A percentile compares a stretch with the other conserved stretches of the same genome.
Conservation (phyloP, 495 filamentous ascomycete species). For the Neurospora sublineolata region DNA sequence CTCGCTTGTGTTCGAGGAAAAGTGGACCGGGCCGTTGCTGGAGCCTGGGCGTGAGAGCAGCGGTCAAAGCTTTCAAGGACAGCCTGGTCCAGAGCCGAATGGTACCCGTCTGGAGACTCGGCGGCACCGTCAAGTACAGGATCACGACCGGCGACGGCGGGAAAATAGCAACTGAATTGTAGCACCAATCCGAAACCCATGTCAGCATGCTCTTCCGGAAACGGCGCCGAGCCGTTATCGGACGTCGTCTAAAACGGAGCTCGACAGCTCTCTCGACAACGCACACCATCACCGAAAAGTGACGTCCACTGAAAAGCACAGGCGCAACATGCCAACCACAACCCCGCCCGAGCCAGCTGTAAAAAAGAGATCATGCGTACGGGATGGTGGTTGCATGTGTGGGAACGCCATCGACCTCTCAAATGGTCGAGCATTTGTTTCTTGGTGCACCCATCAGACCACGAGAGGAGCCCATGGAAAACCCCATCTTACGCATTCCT, state of each 20-base stretch:
- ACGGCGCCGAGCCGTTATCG: not conserved
- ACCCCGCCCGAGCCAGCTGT: constrained; percentile 14
- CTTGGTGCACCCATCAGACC: not conserved
- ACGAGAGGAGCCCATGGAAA: not conserved
- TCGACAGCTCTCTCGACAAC: not conserved
- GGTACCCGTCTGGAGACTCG: not conserved
- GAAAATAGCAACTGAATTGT: not conserved
- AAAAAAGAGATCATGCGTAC: constrained; percentile 16
- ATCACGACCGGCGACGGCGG: not conserved
- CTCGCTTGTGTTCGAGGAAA: constrained; percentile 6
- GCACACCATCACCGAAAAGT: not conserved
- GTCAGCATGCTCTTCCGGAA: not conserved
- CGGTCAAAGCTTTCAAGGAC: not conserved
- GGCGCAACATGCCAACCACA: constrained; percentile 3
- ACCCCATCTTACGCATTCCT: not conserved
- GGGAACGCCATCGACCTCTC: not conserved
- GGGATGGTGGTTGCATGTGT: constrained; percentile 12
- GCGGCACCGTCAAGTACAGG: not conserved
- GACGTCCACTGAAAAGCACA: not conserved
- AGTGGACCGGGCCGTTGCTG: not conserved
- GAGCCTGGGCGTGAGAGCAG: not conserved
- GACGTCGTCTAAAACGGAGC: not conserved
- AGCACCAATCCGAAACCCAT: not conserved
- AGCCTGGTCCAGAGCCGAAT: not conserved
- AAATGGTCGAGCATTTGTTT: not conserved